phyloP scores from a whole-genome alignment of 768 basidiomycete species.

The Chalciporus piperatus region DNA sequence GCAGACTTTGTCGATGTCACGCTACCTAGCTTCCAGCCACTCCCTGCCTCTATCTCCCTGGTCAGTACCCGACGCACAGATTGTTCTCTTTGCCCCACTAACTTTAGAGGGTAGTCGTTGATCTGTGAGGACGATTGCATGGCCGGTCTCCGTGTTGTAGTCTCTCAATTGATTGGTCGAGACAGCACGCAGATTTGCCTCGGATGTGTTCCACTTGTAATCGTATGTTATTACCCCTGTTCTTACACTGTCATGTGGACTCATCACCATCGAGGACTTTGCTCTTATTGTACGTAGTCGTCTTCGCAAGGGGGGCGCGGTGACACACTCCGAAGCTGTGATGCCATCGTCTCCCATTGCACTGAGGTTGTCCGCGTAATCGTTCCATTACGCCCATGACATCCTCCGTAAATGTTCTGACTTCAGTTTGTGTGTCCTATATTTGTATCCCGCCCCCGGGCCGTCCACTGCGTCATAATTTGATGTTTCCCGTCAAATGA shows the following conservation, averaged over 20 bases:
- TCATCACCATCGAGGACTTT: slow-evolving; percentile 21
- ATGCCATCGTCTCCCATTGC: not conserved
- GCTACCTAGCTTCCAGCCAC: not conserved
- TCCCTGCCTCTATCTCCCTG: slow-evolving; percentile 10
- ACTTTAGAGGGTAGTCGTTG: slow-evolving; percentile 6
- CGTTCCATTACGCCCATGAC: not conserved
- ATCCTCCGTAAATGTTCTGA: slow-evolving; percentile 3
- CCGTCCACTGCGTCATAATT: slow-evolving; percentile 10
- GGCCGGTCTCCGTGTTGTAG: slow-evolving; percentile 16
- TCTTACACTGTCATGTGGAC: not conserved
- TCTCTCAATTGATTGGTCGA: slow-evolving; percentile 19
- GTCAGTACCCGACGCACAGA: slow-evolving; percentile 5
- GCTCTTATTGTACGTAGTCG: slow-evolving; percentile 16
- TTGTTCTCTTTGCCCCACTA: slow-evolving; percentile 1
- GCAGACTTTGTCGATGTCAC: slow-evolving; percentile 5
- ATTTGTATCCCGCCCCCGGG: slow-evolving; percentile 8
- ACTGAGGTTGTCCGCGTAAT: not conserved
- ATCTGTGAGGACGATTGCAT: slow-evolving; percentile 20
- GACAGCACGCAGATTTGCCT: slow-evolving; percentile 9
- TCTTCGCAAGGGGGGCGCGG: slow-evolving; percentile 1
- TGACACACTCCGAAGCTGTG: not conserved
- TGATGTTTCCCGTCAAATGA: slow-evolving; percentile 1
- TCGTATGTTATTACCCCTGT: slow-evolving; percentile 10
- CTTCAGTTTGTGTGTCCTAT: slow-evolving; percentile 5
- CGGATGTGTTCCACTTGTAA: slow-evolving; percentile 19